Base-by-base conservation (phyloP, 768 basidiomycete species). In the Ramaria rubella region DNA sequence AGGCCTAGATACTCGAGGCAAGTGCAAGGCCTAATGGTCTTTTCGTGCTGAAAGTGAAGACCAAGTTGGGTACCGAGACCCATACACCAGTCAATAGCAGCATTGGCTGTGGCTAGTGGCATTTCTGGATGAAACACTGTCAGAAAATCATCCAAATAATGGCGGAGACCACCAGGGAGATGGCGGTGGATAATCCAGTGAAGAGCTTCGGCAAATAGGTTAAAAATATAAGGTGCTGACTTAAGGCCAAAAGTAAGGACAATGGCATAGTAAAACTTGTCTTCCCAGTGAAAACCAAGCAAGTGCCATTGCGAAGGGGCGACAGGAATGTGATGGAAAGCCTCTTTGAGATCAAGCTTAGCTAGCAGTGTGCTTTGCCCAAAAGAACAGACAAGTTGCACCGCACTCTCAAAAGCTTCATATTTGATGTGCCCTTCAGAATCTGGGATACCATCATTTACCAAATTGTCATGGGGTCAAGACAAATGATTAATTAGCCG, bases 391-490 rank as follows among this genome's bases (percentile, higher is more conserved):
- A 38, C 36, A n/a, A n/a, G 11, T 38, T 38, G 36, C 11, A 38
- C 11, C 11, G 36, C 36, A 38, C 11, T n/a, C n/a, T n/a, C n/a
- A n/a, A n/a, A n/a, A n/a, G n/a, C n/a, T n/a, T n/a, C n/a, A n/a
- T n/a, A n/a, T n/a, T n/a, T n/a, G n/a, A n/a, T n/a, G n/a, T n/a
- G n/a, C n/a, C n/a, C n/a, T n/a, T n/a, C n/a, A n/a, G 36, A 38
- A 38, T 38, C 36, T 11, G 36, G 36, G 36, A 38, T 65, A 14
- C 54, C 60, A 31, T 64, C 60, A 36, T 65, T 65, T 12, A 64
- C 60, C 1, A 62, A 65, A 1, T 21, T 12, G 4, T 55, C 42
- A 14, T 34, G 40, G 2, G 64, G 64, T 62, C 62, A 63, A 0
- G 62, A 65, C 9, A 65, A 57, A 59, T n/a, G n/a, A n/a, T n/a